Evolutionary conservation across 805 yeast species (phyloP).

Genomic region (Saccharomycopsis sp.): DNA sequence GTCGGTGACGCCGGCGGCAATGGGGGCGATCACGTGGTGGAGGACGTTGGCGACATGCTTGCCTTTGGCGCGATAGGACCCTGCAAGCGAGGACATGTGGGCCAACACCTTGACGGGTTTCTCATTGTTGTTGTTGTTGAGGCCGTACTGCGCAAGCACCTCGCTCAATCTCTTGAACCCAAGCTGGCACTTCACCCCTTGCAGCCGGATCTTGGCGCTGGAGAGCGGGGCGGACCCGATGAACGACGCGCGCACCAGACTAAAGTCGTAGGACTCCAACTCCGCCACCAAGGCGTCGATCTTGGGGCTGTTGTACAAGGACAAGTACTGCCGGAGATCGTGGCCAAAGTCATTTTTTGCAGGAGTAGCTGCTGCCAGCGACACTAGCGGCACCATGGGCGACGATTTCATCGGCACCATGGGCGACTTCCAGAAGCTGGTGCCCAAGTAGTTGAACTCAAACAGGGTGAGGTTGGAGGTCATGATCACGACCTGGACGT

Average conservation of each 20-base stretch:
- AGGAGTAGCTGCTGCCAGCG: too few relatives aligned
- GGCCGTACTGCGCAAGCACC: conserved; percentile 27
- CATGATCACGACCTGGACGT: conserved; percentile 32
- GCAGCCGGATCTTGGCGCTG: too few relatives aligned
- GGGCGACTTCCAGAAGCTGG: conserved; percentile 36
- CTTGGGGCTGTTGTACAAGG: conserved; percentile 24
- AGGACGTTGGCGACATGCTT: conserved; percentile 27
- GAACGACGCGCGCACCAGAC: conserved; percentile 31
- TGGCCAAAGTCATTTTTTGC: conserved; percentile 24
- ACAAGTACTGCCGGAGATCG: conserved; percentile 29
- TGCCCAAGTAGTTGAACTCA: conserved; percentile 34
- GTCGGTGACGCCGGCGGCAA: conserved; percentile 24
- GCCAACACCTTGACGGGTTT: conserved; percentile 26
- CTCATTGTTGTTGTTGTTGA: conserved; percentile 13
- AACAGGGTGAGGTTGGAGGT: conserved; percentile 32
- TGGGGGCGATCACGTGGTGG: conserved; percentile 36
- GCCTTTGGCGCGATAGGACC: conserved; percentile 23
- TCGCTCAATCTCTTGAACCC: conserved; percentile 28
- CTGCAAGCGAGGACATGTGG: conserved; percentile 35
- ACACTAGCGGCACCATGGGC: neutral
- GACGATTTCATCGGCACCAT: conserved; percentile 21
- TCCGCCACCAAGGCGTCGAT: conserved; percentile 23
- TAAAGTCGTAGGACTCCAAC: conserved; percentile 28
- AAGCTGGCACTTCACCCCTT: conserved; percentile 2
- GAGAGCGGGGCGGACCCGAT: conserved; percentile 35